Evolutionary conservation across 331 rosid genomes (phyloP).

Genomic region (Pyracantha coccinea): DNA sequence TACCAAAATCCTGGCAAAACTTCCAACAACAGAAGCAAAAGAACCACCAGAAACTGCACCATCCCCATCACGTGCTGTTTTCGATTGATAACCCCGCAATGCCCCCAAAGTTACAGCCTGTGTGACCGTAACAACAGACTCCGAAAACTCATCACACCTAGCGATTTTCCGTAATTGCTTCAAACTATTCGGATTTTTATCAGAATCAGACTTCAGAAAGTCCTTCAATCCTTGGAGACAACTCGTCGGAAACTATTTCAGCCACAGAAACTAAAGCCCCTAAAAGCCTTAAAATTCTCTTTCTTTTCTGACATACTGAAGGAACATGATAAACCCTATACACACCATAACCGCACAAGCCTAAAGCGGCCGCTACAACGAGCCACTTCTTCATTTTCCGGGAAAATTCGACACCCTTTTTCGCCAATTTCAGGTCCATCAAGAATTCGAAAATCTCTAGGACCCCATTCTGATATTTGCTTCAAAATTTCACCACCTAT

Average conservation of each 20-base stretch:
- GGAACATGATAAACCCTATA: conserved; percentile 53
- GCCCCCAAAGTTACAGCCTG: conserved; percentile 51
- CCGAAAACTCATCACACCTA: conserved; percentile 46
- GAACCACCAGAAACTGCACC: conserved; percentile 21
- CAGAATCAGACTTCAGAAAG: conserved; percentile 61
- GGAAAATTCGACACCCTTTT: conserved; percentile 33
- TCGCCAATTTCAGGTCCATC: conserved; percentile 40
- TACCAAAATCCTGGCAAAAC: conserved; percentile 70
- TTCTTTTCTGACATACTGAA: conserved; percentile 41
- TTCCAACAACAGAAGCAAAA: conserved; percentile 70
- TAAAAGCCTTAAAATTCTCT: conserved; percentile 37
- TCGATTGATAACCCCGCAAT: conserved; percentile 37
- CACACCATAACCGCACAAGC: conserved; percentile 47
- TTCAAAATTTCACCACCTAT: neutral
- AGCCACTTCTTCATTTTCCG: conserved; percentile 51
- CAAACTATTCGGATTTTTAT: conserved; percentile 57
- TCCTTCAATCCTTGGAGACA: conserved; percentile 54
- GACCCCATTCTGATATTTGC: neutral
- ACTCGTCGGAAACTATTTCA: conserved; percentile 48
- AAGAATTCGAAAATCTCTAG: neutral
- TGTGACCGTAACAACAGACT: conserved; percentile 42
- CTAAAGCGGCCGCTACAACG: conserved; percentile 33
- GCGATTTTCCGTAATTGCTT: conserved; percentile 64
- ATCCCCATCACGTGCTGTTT: conserved; percentile 1
- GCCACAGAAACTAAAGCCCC: conserved; percentile 47